Conservation (phyloP, 257 asterid genomes). For the Rehmannia glutinosa region DNA sequence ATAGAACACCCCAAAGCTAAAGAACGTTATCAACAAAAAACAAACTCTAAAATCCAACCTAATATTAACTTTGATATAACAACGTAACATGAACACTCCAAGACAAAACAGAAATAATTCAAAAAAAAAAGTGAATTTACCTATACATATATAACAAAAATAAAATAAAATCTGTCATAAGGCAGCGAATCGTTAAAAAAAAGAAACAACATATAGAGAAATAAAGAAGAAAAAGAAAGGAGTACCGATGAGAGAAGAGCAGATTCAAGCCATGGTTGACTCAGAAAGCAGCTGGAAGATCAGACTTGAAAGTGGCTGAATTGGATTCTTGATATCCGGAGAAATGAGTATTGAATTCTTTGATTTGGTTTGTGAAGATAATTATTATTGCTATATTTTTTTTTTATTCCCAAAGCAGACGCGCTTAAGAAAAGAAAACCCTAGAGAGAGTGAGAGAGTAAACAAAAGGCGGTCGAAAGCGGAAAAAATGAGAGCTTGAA, state of each 20-base stretch:
- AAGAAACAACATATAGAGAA: background rate
- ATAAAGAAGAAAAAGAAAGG: background rate
- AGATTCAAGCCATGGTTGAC: slow-evolving; percentile 39
- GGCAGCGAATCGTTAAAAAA: background rate
- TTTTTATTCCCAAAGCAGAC: slow-evolving; percentile 19
- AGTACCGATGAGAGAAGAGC: slow-evolving; percentile 18
- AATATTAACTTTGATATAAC: background rate
- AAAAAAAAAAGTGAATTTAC: background rate
- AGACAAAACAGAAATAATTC: background rate
- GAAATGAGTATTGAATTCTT: slow-evolving; percentile 3
- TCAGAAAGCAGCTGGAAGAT: slow-evolving; percentile 24
- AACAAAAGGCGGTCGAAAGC: slow-evolving; percentile 34
- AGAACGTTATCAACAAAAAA: background rate
- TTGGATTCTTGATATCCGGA: slow-evolving; percentile 2
- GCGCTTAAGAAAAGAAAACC: slow-evolving; percentile 43
- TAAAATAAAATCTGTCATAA: background rate
- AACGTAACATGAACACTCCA: background rate
- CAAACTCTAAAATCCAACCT: background rate
- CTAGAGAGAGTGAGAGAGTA: slow-evolving; percentile 34
- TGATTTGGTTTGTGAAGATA: background rate
- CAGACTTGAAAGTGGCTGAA: slow-evolving; percentile 12
- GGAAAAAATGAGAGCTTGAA: slow-evolving; percentile 17
- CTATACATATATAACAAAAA: too few relatives aligned
- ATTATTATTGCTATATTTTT: background rate
- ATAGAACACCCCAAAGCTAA: background rate